Conservation (phyloP, 1,284 basidiomycete species). For the Sanghuangporus sanghuang region DNA sequence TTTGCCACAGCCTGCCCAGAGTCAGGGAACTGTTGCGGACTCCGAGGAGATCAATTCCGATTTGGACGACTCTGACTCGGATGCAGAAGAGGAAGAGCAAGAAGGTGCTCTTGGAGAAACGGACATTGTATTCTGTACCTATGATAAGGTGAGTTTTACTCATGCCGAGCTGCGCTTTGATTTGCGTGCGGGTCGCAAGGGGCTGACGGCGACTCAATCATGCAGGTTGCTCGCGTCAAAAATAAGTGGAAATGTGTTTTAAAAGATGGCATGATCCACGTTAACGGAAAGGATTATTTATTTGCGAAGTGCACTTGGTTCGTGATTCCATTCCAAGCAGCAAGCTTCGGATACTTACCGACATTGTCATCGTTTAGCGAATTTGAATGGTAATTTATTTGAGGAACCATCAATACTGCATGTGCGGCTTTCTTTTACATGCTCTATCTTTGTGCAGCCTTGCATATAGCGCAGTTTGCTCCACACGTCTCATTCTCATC, state of each 20-base stretch:
- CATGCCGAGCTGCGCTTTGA: constrained; percentile 1
- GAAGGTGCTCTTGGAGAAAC: constrained; percentile 68
- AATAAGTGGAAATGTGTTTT: constrained; percentile 99
- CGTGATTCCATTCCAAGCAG: background rate
- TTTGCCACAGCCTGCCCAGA: constrained; percentile 44
- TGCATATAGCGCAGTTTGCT: background rate
- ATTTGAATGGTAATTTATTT: constrained; percentile 18
- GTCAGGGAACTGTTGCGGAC: constrained; percentile 24
- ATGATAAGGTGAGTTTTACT: constrained; percentile 78
- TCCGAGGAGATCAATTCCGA: constrained; percentile 23
- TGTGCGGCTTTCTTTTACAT: background rate
- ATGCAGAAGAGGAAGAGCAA: constrained; percentile 70
- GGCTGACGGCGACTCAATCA: background rate
- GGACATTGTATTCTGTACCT: constrained; percentile 97
- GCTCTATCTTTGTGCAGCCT: background rate
- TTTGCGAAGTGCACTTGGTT: constrained; percentile 94
- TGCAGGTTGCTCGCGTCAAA: constrained; percentile 91
- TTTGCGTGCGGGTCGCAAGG: background rate
- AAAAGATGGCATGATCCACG: constrained; percentile 96
- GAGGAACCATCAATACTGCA: background rate
- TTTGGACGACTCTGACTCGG: constrained; percentile 71
- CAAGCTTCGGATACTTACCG: background rate
- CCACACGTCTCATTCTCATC: constrained; percentile 1
- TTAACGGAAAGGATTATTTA: constrained; percentile 96
- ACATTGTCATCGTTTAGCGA: constrained; percentile 8